A percentile compares a stretch with the other conserved stretches of the same genome.
Conservation (phyloP, 2,329 filamentous ascomycete species). For the Aspergillus eucalypticola region DNA sequence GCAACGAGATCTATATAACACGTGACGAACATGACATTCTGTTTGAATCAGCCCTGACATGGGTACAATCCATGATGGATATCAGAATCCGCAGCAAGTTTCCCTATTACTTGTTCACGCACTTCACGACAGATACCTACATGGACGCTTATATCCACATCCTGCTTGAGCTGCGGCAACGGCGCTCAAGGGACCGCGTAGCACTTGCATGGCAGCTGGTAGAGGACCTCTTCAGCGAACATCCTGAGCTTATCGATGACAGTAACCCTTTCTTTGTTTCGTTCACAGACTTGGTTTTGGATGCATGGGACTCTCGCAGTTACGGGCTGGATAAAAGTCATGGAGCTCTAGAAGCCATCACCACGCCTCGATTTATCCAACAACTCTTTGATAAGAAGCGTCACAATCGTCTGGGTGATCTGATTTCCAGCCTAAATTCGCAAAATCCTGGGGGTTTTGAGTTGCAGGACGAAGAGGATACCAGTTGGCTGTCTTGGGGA, state of each 20-base stretch:
- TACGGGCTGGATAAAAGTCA: not conserved
- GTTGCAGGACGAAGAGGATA: not conserved
- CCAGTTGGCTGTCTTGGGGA: slow-evolving; percentile 1
- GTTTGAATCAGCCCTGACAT: not conserved
- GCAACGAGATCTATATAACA: not conserved
- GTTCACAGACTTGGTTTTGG: not conserved
- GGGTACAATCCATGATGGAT: not conserved
- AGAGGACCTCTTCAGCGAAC: not conserved
- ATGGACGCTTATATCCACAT: slow-evolving; percentile 6
- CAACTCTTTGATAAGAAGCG: not conserved
- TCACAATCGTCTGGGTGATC: too few relatives aligned
- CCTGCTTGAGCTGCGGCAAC: not conserved
- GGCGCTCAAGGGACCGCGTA: not conserved
- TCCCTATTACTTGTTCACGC: not conserved
- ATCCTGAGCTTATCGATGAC: not conserved
- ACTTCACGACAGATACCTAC: not conserved
- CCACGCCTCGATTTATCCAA: not conserved
- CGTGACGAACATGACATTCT: not conserved
- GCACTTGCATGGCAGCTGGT: not conserved
- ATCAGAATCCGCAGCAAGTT: not conserved
- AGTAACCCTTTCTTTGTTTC: not conserved
- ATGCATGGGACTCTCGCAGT: not conserved
- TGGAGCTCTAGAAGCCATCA: not conserved
- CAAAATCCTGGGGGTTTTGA: not conserved
- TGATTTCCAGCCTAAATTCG: not conserved